A percentile compares a stretch with the other conserved stretches of the same genome.
These are phyloP conservation scores for Symbiodinium natans DNA, from an alignment of 73 alveolate genomes.

Conservation along the genomic window DNA sequence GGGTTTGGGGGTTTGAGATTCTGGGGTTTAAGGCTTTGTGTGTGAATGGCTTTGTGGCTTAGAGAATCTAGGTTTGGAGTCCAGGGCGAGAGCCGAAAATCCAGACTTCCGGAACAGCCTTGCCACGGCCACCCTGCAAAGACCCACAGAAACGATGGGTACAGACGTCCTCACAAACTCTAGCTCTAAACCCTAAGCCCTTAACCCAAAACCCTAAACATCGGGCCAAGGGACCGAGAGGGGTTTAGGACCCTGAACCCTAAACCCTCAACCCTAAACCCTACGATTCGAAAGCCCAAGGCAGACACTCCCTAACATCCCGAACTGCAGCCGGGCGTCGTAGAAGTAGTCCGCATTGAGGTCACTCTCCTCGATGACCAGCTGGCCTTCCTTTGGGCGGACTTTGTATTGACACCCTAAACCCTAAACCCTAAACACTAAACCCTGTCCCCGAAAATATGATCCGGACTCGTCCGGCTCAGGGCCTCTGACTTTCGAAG, in stretches of 20 bases:
- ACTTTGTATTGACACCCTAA: neutral
- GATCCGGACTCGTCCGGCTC: no score
- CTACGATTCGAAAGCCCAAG: neutral
- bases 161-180: no score
- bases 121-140: no score
- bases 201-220: neutral
- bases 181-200: neutral
- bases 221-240: no score
- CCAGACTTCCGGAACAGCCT: no score
- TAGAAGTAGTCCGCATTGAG: slow-evolving; percentile 91
- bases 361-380: slow-evolving; percentile 75
- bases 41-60: no score
- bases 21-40: no score
- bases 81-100: no score
- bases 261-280: neutral
- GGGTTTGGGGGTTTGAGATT: no score
- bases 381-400: slow-evolving; percentile 66
- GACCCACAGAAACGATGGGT: no score
- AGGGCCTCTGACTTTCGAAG: neutral
- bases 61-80: no score
- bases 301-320: no score
- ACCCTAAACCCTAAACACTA: neutral
- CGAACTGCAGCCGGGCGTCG: neutral
- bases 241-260: neutral
- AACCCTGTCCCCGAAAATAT: neutral